A percentile compares a stretch with the other conserved stretches of the same genome.
phyloP scores from a whole-genome alignment of 169 alveolate species.

The Eimeria acervulina region DNA sequence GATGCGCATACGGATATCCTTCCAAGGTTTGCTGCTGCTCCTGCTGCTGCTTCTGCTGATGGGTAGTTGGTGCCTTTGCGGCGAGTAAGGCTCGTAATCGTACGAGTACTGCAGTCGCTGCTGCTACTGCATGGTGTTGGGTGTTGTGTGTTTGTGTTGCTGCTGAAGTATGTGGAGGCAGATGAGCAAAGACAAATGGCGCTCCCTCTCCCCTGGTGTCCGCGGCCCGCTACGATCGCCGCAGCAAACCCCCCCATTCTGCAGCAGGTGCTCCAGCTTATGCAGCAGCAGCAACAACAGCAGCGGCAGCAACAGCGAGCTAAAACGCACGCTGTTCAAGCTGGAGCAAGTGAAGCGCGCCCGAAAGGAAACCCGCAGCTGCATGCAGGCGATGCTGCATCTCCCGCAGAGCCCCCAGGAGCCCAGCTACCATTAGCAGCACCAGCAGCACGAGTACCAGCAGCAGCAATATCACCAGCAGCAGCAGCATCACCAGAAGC shows the following conservation, averaged over 20 bases:
- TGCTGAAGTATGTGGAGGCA: slow-evolving; percentile 9
- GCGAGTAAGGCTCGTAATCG: no score
- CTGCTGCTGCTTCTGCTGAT: neutral
- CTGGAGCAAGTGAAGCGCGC: neutral
- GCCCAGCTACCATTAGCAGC: neutral
- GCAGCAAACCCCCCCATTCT: slow-evolving; percentile 34
- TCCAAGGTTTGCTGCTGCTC: slow-evolving; percentile 64
- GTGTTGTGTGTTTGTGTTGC: neutral
- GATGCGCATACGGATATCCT: slow-evolving; percentile 76
- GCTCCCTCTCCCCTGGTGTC: slow-evolving; percentile 39
- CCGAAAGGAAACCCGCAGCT: neutral
- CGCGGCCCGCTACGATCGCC: slow-evolving; percentile 14
- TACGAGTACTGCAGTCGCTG: neutral
- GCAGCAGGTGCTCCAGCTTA: slow-evolving; percentile 14
- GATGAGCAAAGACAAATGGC: slow-evolving; percentile 43
- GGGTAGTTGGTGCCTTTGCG: neutral
- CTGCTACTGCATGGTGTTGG: neutral
- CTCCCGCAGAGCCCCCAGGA: neutral
- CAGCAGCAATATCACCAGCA: neutral
- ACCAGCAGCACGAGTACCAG: neutral
- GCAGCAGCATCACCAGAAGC: neutral
- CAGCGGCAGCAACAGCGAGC: neutral
- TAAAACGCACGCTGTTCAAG: neutral
- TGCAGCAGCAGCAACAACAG: slow-evolving; percentile 37
- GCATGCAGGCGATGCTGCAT: neutral